These are phyloP conservation scores for Spathaspora arborariae DNA, from an alignment of 805 yeast species.

Conservation along the genomic window DNA sequence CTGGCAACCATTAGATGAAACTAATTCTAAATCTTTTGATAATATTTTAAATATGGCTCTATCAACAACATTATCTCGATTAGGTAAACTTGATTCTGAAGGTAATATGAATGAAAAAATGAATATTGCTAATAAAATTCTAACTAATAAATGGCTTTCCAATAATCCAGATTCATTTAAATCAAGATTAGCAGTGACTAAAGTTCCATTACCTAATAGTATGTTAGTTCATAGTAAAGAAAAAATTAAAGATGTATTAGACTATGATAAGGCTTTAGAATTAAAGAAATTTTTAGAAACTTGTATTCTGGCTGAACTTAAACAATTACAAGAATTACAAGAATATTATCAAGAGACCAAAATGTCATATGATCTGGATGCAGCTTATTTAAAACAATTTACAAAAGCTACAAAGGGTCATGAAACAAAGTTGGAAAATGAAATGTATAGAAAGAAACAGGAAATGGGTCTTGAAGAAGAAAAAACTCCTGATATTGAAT, in stretches of 20 bases:
- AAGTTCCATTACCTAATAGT: slow-evolving; percentile 20
- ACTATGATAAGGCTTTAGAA: slow-evolving; percentile 21
- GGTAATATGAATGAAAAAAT: slow-evolving; percentile 12
- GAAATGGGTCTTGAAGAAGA: slow-evolving; percentile 2
- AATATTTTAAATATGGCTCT: slow-evolving; percentile 24
- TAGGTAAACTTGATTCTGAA: slow-evolving; percentile 6
- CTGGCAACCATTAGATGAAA: slow-evolving; percentile 26
- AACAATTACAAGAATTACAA: slow-evolving; percentile 32
- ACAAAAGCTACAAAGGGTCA: slow-evolving; percentile 17
- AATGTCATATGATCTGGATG: slow-evolving; percentile 27
- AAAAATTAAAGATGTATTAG: slow-evolving; percentile 15
- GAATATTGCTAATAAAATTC: slow-evolving; percentile 19
- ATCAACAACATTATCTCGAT: slow-evolving; percentile 22
- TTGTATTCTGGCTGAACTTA: slow-evolving; percentile 36
- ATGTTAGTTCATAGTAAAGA: slow-evolving; percentile 14
- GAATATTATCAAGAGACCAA: slow-evolving; percentile 20
- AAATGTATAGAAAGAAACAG: slow-evolving; percentile 10
- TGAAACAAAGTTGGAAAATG: slow-evolving; percentile 12
- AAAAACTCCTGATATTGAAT: not conserved
- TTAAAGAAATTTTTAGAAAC: slow-evolving; percentile 30
- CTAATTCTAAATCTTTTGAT: slow-evolving; percentile 14
- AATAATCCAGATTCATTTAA: slow-evolving; percentile 18
- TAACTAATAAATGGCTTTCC: slow-evolving; percentile 23
- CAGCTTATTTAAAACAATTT: slow-evolving; percentile 28
- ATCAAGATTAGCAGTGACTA: slow-evolving; percentile 21